phyloP scores from a whole-genome alignment of 2,329 filamentous ascomycete species.

The Paecilomyces sp. region DNA sequence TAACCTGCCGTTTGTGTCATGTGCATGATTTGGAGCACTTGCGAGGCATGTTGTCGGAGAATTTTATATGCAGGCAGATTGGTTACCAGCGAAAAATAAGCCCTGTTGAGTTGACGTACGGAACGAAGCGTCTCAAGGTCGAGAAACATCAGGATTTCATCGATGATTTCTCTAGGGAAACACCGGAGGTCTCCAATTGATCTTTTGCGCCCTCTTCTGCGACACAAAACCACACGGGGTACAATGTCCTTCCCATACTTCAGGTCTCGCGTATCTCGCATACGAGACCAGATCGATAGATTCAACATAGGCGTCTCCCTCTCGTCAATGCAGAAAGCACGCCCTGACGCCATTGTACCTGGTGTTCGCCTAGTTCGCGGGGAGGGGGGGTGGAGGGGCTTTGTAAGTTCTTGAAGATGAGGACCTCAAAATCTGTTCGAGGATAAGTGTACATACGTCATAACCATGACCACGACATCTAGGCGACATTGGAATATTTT shows the following conservation, averaged over 20 bases:
- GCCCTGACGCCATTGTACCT: neutral
- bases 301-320: neutral
- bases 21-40: neutral
- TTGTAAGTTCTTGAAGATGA: no score
- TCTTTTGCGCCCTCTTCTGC: neutral
- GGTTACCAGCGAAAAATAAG: neutral
- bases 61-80: neutral
- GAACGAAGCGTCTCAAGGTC: neutral
- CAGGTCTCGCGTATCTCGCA: neutral
- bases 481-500: no score
- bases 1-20: neutral
- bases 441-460: no score
- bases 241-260: neutral
- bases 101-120: neutral
- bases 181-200: neutral
- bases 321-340: neutral
- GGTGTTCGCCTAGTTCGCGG: neutral
- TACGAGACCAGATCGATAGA: neutral
- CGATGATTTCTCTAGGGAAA: neutral
- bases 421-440: no score
- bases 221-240: neutral
- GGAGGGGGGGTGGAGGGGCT: no score
- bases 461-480: no score
- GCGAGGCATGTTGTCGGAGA: neutral
- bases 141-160: neutral